Evolutionary conservation across 2,329 filamentous ascomycete species (phyloP).

Genomic region (Alternaria triticimaculans): DNA sequence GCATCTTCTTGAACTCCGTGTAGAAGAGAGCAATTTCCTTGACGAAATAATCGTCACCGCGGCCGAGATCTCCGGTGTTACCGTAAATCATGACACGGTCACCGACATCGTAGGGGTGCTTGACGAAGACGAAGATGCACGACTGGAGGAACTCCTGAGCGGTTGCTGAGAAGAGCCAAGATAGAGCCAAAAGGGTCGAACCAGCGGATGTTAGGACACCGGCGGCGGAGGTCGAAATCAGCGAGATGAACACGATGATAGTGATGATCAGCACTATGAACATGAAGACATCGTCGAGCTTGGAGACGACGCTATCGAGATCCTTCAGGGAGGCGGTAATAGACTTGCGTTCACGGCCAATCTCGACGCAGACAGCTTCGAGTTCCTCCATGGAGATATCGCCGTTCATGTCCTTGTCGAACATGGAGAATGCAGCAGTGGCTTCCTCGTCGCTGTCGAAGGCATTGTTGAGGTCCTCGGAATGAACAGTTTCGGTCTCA

Average conservation of each 20-base stretch:
- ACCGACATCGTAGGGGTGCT: conserved; percentile 96
- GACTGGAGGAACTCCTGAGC: conserved; percentile 95
- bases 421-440: conserved; percentile 86
- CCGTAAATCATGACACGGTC: conserved; percentile 92
- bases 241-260: conserved; percentile 83
- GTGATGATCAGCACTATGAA: conserved; percentile 84
- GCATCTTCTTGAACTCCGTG: conserved; percentile 98
- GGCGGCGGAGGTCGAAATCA: conserved; percentile 89
- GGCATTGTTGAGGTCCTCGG: conserved; percentile 78
- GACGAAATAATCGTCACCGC: conserved; percentile 93
- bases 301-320: conserved; percentile 88
- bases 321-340: conserved; percentile 96
- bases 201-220: conserved; percentile 89
- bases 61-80: conserved; percentile 78
- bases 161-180: conserved; percentile 91
- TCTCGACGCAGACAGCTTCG: conserved; percentile 90
- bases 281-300: conserved; percentile 86
- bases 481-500: conserved; percentile 75
- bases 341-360: conserved; percentile 91
- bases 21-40: conserved; percentile 92
- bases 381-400: conserved; percentile 96
- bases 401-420: conserved; percentile 95
- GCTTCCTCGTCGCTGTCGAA: conserved; percentile 87
- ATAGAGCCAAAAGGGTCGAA: conserved; percentile 84
- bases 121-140: conserved; percentile 93